Evolutionary conservation across 2,329 filamentous ascomycete genomes (phyloP).

Genomic region (Ophiocordyceps unilateralis): DNA sequence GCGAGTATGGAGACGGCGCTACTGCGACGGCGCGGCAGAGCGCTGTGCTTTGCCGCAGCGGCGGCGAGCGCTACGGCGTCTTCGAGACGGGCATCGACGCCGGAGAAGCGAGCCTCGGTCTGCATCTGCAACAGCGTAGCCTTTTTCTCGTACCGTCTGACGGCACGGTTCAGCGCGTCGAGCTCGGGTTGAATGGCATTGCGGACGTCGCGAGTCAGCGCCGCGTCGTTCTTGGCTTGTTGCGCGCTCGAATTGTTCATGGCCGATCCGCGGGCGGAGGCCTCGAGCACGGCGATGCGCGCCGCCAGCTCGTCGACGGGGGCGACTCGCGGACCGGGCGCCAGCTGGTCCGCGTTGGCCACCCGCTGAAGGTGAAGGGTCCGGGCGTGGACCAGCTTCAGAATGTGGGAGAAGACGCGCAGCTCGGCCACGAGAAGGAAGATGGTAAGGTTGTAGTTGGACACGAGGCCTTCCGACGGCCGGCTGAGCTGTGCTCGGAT

Average conservation of each 20-base stretch:
- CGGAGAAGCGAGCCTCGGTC: constrained; percentile 56
- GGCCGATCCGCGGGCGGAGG: constrained; percentile 16
- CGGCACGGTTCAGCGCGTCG: constrained; percentile 73
- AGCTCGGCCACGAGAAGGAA: constrained; percentile 80
- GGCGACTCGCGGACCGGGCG: background rate
- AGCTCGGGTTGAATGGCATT: constrained; percentile 61
- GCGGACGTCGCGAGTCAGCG: constrained; percentile 39
- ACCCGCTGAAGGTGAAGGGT: constrained; percentile 69
- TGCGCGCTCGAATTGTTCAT: constrained; percentile 5
- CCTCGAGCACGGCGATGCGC: constrained; percentile 45
- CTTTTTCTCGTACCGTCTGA: constrained; percentile 83
- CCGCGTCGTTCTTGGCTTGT: constrained; percentile 22
- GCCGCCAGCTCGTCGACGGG: constrained; percentile 5
- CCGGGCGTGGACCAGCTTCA: constrained; percentile 61
- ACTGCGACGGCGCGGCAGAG: constrained; percentile 6
- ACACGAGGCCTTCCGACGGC: constrained; percentile 73
- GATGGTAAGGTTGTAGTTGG: constrained; percentile 82
- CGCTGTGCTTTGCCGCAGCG: constrained; percentile 43
- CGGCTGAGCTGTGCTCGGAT: constrained; percentile 68
- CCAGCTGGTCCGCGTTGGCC: constrained; percentile 36
- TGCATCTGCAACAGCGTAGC: constrained; percentile 57
- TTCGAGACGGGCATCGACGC: constrained; percentile 52
- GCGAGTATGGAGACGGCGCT: background rate
- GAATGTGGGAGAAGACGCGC: constrained; percentile 62
- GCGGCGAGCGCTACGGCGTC: constrained; percentile 72